A percentile compares a stretch with the other conserved stretches of the same genome.
These are phyloP conservation scores for Salix viminalis DNA, from an alignment of 345 rosid species.

Conservation along the genomic window DNA sequence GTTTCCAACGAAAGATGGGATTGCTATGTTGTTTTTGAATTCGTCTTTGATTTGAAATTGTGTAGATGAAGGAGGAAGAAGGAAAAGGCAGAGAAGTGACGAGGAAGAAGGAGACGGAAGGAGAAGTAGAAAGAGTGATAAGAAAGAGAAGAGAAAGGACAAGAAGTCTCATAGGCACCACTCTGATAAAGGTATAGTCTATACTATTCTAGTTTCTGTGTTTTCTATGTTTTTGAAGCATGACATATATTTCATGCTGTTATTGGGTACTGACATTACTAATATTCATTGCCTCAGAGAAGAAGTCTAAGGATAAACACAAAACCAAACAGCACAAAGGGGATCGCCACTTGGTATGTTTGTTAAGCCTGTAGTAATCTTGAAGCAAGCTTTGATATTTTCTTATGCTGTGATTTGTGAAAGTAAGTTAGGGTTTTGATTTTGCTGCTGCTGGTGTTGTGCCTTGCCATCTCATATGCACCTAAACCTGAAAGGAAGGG, in stretches of 20 bases:
- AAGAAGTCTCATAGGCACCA: conserved; percentile 57
- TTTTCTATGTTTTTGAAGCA: background rate
- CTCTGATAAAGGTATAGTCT: conserved; percentile 45
- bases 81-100: conserved; percentile 44
- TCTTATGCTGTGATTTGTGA: background rate
- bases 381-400: conserved; percentile 1
- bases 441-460: background rate
- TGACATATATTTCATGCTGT: background rate
- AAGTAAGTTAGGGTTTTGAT: background rate
- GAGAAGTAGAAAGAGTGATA: conserved; percentile 42
- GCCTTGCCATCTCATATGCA: background rate
- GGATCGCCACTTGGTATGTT: conserved; percentile 41
- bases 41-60: background rate
- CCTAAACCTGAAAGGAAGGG: background rate
- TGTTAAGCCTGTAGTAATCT: conserved; percentile 10
- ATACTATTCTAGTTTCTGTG: background rate
- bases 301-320: conserved; percentile 65
- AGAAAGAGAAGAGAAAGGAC: conserved; percentile 39
- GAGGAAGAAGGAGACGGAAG: conserved; percentile 36
- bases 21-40: background rate
- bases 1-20: background rate
- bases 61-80: conserved; percentile 52
- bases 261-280: background rate
- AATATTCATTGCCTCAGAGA: conserved; percentile 45
- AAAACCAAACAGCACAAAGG: conserved; percentile 46